A percentile compares a stretch with the other conserved stretches of the same genome.
These are phyloP conservation scores for Millerozyma acaciae DNA, from an alignment of 805 yeast species.

Conservation along the genomic window DNA sequence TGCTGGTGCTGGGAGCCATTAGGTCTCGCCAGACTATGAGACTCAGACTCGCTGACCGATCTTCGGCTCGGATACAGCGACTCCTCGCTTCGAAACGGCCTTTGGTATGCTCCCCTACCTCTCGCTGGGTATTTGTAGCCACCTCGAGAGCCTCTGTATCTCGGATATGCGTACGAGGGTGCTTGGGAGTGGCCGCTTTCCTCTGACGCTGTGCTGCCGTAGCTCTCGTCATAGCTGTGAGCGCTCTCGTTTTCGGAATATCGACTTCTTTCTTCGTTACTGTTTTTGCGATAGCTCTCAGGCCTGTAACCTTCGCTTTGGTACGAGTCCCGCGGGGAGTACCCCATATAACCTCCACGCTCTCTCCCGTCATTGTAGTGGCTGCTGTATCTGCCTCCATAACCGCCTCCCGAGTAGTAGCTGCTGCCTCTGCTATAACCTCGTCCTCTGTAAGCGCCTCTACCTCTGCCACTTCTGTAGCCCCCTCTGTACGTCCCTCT, in stretches of 20 bases:
- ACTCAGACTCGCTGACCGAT: too few species aligned
- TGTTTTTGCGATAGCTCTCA: too few species aligned
- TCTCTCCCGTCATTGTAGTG: slow-evolving; percentile 1
- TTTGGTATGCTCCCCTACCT: too few species aligned
- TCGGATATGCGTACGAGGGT: too few species aligned
- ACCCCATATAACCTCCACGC: neutral
- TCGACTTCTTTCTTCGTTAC: too few species aligned
- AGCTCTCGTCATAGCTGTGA: neutral
- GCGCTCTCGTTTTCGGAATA: slow-evolving; percentile 1
- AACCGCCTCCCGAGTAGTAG: slow-evolving; percentile 4
- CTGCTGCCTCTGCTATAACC: slow-evolving; percentile 4
- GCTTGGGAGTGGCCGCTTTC: neutral
- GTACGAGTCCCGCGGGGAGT: neutral
- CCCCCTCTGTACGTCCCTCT: slow-evolving; percentile 15
- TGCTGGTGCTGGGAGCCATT: too few species aligned
- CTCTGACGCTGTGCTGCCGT: slow-evolving; percentile 1
- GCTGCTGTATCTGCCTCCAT: slow-evolving; percentile 1
- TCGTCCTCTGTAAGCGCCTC: slow-evolving; percentile 21
- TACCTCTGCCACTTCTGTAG: slow-evolving; percentile 14
- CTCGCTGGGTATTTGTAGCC: neutral
- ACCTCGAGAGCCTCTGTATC: neutral
- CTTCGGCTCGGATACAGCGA: neutral
- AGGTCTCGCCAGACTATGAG: too few species aligned
- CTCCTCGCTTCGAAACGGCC: neutral
- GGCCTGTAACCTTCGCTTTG: too few species aligned